Base-by-base conservation (phyloP, 805 yeast genomes). In the Myxozyma vanderwaltii region DNA sequence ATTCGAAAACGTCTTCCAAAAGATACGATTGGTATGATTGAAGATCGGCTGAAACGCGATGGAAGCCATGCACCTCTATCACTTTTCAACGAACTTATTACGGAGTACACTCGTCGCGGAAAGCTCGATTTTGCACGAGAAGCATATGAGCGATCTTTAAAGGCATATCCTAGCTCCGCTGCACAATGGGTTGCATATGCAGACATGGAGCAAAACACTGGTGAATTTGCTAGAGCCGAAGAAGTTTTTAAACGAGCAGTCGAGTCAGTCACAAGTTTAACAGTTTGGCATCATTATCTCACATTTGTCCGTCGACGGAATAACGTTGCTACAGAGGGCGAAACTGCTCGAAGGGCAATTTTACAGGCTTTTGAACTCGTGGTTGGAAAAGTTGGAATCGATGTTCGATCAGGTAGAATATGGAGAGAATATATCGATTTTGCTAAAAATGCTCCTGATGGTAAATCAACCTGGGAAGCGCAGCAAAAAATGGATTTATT, bases 371-470 rank as follows among this genome's bases (percentile, higher is more conserved):
- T 85, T 71, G 95, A 91, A 61, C 82, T 88, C 70, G 96, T 95
- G 0, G 76, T 88, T 19, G 83, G 80, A 29, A 82, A 84, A 60
- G 89, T 91, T 51, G 97, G 97, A 0, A 74, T 83, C 33, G 98
- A 94, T 71, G 81, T 86, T 4, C 77, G 81, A 36, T 81, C 91
- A 19, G 86, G 87, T 33, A 77, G 77, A 1, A 74, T 94, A 43
- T 92, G 97, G 96, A 77, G 79, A 49, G 94, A 88, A 66, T 94
- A 89, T 70, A 70, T 94, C n/a, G 85, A 81, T 8, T 91, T 90
- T 68, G 79, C 91, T 62, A 85, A 84, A 64, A 84, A 83, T 50
- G 91, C 96, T 2, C 79, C 83, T 17, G 83, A 85, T 36, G 69
- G 75, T 0, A 46, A 69, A 2, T 71, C 76, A 19, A 82, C 86